Base-by-base conservation (phyloP, 2,329 filamentous ascomycete species). In the Penicillium sp. region DNA sequence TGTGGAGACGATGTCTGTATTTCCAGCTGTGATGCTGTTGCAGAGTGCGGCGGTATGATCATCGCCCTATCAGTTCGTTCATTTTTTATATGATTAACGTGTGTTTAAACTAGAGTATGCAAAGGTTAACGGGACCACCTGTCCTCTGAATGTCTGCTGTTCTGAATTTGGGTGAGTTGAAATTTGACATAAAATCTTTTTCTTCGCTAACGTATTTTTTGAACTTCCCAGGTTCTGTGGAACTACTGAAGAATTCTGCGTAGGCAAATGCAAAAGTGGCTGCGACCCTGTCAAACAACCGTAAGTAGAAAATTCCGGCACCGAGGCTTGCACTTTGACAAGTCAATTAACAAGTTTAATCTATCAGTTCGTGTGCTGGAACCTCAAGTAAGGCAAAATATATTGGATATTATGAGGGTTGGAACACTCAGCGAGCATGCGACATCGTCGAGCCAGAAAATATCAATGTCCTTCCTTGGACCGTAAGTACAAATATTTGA, bases 1-100 rank as follows among this genome's bases (percentile, higher is more conserved):
- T 63, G 60, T 24, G 57, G 56, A 3, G 26, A 56, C 9, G 55
- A 49, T 39, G 49, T 49, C 24, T 63, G 59, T 23, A 51, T 58
- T 17, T 58, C 51, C 10, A 52, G 37, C 33, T 61, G 58, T 17
- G 44, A 59, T 51, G 49, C 56, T 0, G 41, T 49, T 2, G 55
- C 59, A 7, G 53, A 57, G 44, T 62, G 59, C 41, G 54, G 57
- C 2, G 18, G 55, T 37, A n/a, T n/a, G n/a, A n/a, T n/a, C n/a
- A n/a, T n/a, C n/a, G n/a, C n/a, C n/a, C n/a, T n/a, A n/a, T n/a
- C n/a, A n/a, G n/a, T n/a, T n/a, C n/a, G n/a, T n/a, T n/a, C n/a
- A n/a, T n/a, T n/a, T n/a, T n/a, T n/a, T n/a, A n/a, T n/a, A n/a
- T n/a, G n/a, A 30, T 37, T 3, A 9, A 23, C 10, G 15, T 29